Evolutionary conservation across 2,329 filamentous ascomycete species (phyloP), one percentile per base, ranked within the genome.

Genomic region (Penicillium olsonii): DNA sequence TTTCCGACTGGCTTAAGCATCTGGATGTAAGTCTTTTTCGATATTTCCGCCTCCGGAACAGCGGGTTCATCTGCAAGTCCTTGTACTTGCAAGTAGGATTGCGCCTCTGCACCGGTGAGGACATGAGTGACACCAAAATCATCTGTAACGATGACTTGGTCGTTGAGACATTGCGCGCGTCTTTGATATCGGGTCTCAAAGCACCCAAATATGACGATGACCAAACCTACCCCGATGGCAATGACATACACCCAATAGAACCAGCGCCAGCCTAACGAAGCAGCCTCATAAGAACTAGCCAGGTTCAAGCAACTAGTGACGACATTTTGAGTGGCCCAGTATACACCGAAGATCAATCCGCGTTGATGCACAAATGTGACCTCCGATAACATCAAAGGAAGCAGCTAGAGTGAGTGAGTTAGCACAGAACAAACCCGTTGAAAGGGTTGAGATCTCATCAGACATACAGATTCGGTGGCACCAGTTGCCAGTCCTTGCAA

Each of bases 111-210:
- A 10, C 65, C 68, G 0, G 59, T 48, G 3, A 74, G 56, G 37
- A 71, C 53, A 2, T 59, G 63, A 0, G 72, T 74, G 9, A 71
- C 68, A 1, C 68, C 68, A 43, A 71, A 74, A 29, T 72, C 66
- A 45, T 73, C 73, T 0, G 72, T 74, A 22, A 71, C 47, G 1
- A 73, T 56, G 9, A 72, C 53, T 5, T 66, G 65, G 0, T 68
- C 70, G 26, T 71, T 62, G 10, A 71, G 20, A 2, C 61, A 59
- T n/a, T 66, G 61, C 0, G 68, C 60, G 0, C 64, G 64, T 1
- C 72, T 67, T n/a, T 64, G 52, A 50, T 69, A 75, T 17, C 63
- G 60, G 0, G 73, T 67, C 67, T 80, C 67, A 50, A 78, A 67
- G 45, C 71, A 57, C 46, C 68, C 46, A 53, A 75, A 64, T 56